phyloP scores from a whole-genome alignment of 2,329 filamentous ascomycete species.

The Pyrenophora teres region DNA sequence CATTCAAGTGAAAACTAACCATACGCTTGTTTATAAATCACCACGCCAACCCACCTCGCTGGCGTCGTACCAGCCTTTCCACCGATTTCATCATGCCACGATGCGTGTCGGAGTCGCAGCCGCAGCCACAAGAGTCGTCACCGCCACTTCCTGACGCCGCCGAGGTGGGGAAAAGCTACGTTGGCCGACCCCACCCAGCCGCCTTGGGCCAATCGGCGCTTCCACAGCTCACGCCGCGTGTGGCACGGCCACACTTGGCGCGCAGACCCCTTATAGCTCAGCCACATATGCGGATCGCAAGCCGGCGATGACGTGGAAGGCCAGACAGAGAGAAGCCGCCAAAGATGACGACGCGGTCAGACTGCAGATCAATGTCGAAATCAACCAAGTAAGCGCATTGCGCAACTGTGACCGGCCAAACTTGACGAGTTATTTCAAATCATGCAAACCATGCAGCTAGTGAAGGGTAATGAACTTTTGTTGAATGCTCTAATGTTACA shows the following conservation, averaged over 20 bases:
- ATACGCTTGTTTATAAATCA: not conserved
- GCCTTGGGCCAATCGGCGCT: constrained; percentile 3
- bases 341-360: not conserved
- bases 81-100: not conserved
- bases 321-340: not conserved
- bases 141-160: constrained; percentile 7
- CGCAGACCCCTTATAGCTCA: not conserved
- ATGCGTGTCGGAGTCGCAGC: not conserved
- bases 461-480: too few relatives aligned
- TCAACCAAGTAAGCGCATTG: not conserved
- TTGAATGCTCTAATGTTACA: too few relatives aligned
- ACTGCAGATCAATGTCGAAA: not conserved
- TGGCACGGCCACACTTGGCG: constrained; percentile 4
- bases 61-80: not conserved
- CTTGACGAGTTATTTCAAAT: not conserved
- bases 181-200: constrained; percentile 5
- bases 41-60: not conserved
- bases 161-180: not conserved
- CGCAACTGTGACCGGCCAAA: not conserved
- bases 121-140: constrained; percentile 10
- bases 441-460: not conserved
- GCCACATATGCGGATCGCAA: not conserved
- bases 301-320: constrained; percentile 9
- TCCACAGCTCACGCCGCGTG: not conserved
- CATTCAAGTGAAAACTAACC: not conserved